Base-by-base conservation (phyloP, 306 rosid species). In the Astragalus membranaceus region DNA sequence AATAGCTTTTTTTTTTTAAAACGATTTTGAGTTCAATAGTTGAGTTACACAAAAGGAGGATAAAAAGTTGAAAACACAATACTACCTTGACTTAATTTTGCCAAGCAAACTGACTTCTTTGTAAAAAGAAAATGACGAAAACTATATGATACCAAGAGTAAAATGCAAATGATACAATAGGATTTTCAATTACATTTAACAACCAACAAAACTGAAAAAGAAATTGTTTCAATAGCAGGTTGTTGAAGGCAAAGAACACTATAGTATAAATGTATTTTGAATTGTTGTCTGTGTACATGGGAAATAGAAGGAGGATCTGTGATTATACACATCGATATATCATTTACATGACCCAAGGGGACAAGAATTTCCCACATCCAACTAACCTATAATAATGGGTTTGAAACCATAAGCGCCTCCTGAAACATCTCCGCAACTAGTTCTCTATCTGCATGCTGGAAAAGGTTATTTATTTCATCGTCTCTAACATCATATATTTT, bases 401-500 rank as follows among this genome's bases (percentile, higher is more conserved):
- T 88, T 79, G 91, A 84, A 77, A 84, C 73, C 32, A 85, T 65
- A 72, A 90, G 98, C 79, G 84, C 74, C 80, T 86, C 96, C 49
- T 92, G 96, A 79, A 90, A 92, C 96, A 92, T 92, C 80, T 90
- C 93, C 61, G 67, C 6, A 84, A 89, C 70, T 81, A 92, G 79
- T 50, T 90, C 98, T 84, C 87, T 80, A 64, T 92, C 96, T 0
- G 96, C 96, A 51, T 81, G 78, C 82, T 77, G 79, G 80, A 89
- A 82, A 52, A 92, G 80, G 75, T 48, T 73, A 4, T 64, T 83
- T 6, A 85, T 57, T 77, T 89, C 93, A 2, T 88, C 96, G 0
- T 86, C 86, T 78, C 80, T 78, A 12, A 92, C 75, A 74, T 92
- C 98, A 55, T 88, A 81, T 63, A 90, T 86, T 78, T 92, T 92